Conservation (phyloP, 148 eudicot species). For the Limonium bicolor region DNA sequence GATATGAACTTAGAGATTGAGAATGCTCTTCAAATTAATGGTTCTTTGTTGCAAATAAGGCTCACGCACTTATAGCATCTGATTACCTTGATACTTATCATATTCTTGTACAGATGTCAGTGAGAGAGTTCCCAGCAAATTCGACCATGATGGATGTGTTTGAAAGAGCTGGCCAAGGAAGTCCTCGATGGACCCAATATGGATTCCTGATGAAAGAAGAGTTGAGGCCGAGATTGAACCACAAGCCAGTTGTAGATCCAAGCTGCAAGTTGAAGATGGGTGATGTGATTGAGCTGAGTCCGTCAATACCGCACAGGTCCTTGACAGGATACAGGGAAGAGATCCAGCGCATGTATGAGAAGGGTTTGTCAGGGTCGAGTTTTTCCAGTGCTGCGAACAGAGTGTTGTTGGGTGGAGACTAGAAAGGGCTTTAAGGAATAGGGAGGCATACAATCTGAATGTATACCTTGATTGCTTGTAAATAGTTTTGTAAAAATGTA, state of each 20-base stretch:
- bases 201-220: conserved; percentile 64
- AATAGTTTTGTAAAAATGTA: too few relatives aligned
- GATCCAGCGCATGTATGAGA: conserved; percentile 83
- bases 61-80: neutral
- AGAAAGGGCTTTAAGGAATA: too few relatives aligned
- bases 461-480: too few relatives aligned
- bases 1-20: too few relatives aligned
- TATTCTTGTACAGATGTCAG: conserved; percentile 96
- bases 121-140: conserved; percentile 65
- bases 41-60: neutral
- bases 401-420: conserved; percentile 33
- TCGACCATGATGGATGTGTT: conserved; percentile 55
- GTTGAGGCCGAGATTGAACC: conserved; percentile 68
- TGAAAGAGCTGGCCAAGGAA: conserved; percentile 44
- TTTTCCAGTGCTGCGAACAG: conserved; percentile 10
- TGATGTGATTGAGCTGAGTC: conserved; percentile 78
- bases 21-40: too few relatives aligned
- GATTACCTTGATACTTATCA: neutral
- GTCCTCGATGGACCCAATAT: conserved; percentile 45
- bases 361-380: conserved; percentile 28
- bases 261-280: conserved; percentile 78
- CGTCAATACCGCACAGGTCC: conserved; percentile 67
- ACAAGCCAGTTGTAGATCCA: conserved; percentile 52
- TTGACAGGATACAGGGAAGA: conserved; percentile 68
- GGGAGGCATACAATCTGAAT: too few relatives aligned